Percentiles rank a stretch among this genome's conserved stretches.
phyloP scores from a whole-genome alignment of 1,284 basidiomycete genomes.

The Rugiboletus extremiorientalis region DNA sequence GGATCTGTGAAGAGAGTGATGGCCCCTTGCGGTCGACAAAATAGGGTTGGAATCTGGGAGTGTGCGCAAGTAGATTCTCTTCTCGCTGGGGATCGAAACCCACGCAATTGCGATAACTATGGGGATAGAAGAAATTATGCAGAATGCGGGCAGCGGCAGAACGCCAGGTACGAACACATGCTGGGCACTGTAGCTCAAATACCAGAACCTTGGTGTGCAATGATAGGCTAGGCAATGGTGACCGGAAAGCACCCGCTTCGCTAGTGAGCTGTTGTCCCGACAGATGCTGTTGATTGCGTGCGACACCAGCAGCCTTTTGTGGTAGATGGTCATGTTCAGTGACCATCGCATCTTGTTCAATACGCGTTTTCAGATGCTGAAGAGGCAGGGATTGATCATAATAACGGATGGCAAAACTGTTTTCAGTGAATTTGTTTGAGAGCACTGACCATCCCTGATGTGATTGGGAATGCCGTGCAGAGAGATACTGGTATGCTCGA shows the following conservation, averaged over 20 bases:
- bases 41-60: too few relatives aligned
- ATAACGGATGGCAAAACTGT: constrained; percentile 9
- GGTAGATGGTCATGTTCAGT: neutral
- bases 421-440: constrained; percentile 17
- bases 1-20: too few relatives aligned
- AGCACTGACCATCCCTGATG: constrained; percentile 17
- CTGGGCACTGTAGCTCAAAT: constrained; percentile 8
- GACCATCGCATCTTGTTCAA: neutral
- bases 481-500: constrained; percentile 33
- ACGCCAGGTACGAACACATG: constrained; percentile 2
- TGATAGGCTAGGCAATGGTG: neutral
- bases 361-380: neutral
- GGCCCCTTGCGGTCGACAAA: too few relatives aligned
- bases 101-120: neutral
- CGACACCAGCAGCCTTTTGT: neutral
- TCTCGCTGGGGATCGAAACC: neutral
- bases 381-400: neutral
- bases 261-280: neutral
- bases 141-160: neutral
- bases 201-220: neutral
- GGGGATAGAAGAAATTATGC: neutral
- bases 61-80: neutral
- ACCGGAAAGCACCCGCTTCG: neutral
- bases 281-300: neutral
- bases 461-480: constrained; percentile 25